A percentile compares a stretch with the other conserved stretches of the same genome.
These are phyloP conservation scores for Candida glucosophila DNA, from an alignment of 1,139 yeast genomes.

Conservation along the genomic window DNA sequence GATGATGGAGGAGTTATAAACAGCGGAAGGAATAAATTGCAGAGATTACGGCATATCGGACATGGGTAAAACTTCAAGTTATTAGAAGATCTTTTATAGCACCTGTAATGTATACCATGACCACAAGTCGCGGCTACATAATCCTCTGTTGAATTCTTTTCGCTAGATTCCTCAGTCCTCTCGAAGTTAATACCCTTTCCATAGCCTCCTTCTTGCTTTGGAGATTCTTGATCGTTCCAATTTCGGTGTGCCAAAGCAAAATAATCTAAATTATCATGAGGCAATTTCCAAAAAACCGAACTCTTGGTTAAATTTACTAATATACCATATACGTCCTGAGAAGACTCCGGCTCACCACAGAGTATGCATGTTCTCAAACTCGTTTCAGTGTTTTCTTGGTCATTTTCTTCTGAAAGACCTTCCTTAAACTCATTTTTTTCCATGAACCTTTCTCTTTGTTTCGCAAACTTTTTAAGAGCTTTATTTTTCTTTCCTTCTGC, in stretches of 20 bases:
- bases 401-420: constrained; percentile 5
- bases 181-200: constrained; percentile 19
- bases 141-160: constrained; percentile 10
- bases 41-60: constrained; percentile 56
- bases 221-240: constrained; percentile 14
- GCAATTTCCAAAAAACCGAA: constrained; percentile 42
- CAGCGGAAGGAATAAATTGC: constrained; percentile 38
- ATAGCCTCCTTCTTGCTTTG: constrained; percentile 9
- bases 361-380: constrained; percentile 43
- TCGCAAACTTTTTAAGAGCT: constrained; percentile 34
- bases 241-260: constrained; percentile 16
- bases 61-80: constrained; percentile 33
- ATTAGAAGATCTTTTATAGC: constrained; percentile 33
- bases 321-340: constrained; percentile 44
- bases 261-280: constrained; percentile 13
- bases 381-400: constrained; percentile 3
- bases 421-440: constrained; percentile 15
- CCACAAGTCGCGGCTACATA: constrained; percentile 54
- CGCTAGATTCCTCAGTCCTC: constrained; percentile 5
- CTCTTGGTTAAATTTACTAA: constrained; percentile 32
- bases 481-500: constrained; percentile 30
- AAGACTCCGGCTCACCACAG: constrained; percentile 52
- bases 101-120: constrained; percentile 57
- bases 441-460: constrained; percentile 30
- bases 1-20: constrained; percentile 14